Conservation (phyloP, 108 stramenopile species). For the Conticribra weissflogii region DNA sequence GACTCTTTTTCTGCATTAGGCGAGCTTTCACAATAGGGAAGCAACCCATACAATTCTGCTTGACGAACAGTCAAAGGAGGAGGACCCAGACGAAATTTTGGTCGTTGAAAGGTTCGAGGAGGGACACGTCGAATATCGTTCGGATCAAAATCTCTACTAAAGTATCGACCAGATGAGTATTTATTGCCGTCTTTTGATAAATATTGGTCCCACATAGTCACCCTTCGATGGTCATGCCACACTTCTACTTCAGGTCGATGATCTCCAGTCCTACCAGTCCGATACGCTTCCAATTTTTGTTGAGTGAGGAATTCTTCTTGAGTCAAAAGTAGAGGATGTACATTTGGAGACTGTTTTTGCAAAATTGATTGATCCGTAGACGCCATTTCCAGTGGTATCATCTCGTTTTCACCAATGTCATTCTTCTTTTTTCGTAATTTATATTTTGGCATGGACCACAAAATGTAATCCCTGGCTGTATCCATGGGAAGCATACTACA, state of each 20-base stretch:
- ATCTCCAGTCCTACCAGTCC: conserved; percentile 61
- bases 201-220: conserved; percentile 34
- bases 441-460: conserved; percentile 31
- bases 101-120: conserved; percentile 36
- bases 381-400: neutral
- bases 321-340: neutral
- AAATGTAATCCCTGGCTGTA: conserved; percentile 30
- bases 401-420: conserved; percentile 1
- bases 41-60: conserved; percentile 71
- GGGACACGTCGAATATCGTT: conserved; percentile 9
- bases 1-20: neutral
- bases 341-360: neutral
- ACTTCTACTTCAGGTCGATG: conserved; percentile 52
- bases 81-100: conserved; percentile 59
- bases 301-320: conserved; percentile 16
- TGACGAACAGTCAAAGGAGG: conserved; percentile 54
- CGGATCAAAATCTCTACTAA: neutral
- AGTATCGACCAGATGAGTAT: neutral
- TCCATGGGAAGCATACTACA: conserved; percentile 49
- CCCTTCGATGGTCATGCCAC: conserved; percentile 35
- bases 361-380: neutral
- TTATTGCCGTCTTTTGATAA: neutral
- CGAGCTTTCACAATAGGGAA: conserved; percentile 59
- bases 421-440: conserved; percentile 5
- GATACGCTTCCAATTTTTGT: conserved; percentile 61